A percentile compares a stretch with the other conserved stretches of the same genome.
phyloP scores from a whole-genome alignment of 2,329 filamentous ascomycete genomes.

The Cyphellophora attinorum region DNA sequence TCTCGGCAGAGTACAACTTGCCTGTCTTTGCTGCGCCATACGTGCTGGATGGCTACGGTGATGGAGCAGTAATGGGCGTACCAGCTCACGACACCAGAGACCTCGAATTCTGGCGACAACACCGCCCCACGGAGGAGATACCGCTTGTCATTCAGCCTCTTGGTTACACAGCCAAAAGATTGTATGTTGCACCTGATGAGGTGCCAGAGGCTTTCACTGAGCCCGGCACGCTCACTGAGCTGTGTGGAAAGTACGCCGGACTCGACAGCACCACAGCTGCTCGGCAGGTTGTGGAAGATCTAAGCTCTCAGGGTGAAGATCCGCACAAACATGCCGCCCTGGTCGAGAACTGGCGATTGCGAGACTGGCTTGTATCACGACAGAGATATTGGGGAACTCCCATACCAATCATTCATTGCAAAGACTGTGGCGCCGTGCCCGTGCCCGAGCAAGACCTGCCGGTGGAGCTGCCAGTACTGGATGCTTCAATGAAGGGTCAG shows the following conservation, averaged over 20 bases:
- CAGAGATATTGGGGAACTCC: conserved; percentile 88
- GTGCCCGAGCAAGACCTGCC: conserved; percentile 70
- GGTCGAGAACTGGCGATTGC: conserved; percentile 67
- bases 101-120: conserved; percentile 67
- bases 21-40: conserved; percentile 78
- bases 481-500: conserved; percentile 55
- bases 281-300: conserved; percentile 45
- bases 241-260: conserved; percentile 56
- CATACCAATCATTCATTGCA: conserved; percentile 79
- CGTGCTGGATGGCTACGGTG: conserved; percentile 74
- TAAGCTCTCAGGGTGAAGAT: conserved; percentile 36
- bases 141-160: conserved; percentile 48
- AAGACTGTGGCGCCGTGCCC: conserved; percentile 65
- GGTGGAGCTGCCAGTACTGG: conserved; percentile 61
- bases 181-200: conserved; percentile 24
- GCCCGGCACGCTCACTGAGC: conserved; percentile 57
- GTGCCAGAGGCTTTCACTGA: conserved; percentile 46
- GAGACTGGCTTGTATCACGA: conserved; percentile 87
- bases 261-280: conserved; percentile 55
- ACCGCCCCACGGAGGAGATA: conserved; percentile 52
- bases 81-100: conserved; percentile 76
- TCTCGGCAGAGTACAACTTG: conserved; percentile 45
- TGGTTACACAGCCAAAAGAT: conserved; percentile 24
- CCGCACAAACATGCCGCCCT: conserved; percentile 41
- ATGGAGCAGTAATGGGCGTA: conserved; percentile 86